Conservation (phyloP, 345 rosid genomes). For the Aquilaria malaccensis region DNA sequence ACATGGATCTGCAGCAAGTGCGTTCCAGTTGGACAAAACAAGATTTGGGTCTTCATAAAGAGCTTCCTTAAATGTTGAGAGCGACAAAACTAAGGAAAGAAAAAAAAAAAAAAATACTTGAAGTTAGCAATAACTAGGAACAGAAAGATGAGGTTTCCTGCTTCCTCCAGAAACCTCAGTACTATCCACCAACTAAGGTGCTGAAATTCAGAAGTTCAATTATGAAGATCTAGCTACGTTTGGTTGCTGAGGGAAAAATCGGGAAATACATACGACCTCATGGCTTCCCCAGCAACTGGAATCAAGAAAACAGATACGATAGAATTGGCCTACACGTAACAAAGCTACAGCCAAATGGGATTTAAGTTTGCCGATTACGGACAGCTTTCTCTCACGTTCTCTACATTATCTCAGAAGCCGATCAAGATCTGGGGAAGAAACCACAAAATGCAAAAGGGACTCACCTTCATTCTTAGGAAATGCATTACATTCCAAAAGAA, state of each 20-base stretch:
- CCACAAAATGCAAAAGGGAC: background rate
- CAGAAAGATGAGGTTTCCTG: too few relatives aligned
- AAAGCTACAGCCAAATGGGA: too few relatives aligned
- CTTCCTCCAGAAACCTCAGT: background rate
- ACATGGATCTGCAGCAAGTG: slow-evolving; percentile 79
- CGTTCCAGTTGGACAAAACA: slow-evolving; percentile 81
- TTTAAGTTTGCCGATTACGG: background rate
- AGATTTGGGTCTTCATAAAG: slow-evolving; percentile 76
- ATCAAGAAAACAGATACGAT: background rate
- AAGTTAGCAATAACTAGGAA: slow-evolving; percentile 15
- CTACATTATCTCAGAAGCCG: slow-evolving; percentile 20
- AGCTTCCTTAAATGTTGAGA: slow-evolving; percentile 73
- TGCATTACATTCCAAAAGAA: slow-evolving; percentile 39
- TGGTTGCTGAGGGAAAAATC: slow-evolving; percentile 10
- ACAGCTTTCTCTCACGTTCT: slow-evolving; percentile 3
- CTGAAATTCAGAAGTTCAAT: background rate
- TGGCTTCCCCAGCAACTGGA: background rate
- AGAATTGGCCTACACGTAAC: too few relatives aligned
- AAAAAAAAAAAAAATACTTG: background rate
- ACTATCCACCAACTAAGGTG: background rate
- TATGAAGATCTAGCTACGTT: slow-evolving; percentile 6
- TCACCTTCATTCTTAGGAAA: slow-evolving; percentile 69
- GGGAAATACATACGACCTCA: background rate
- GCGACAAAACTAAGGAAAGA: slow-evolving; percentile 51
- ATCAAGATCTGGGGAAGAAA: slow-evolving; percentile 49